phyloP scores from a whole-genome alignment of 1,284 basidiomycete species.

The Coniferiporia sulphurascens region DNA sequence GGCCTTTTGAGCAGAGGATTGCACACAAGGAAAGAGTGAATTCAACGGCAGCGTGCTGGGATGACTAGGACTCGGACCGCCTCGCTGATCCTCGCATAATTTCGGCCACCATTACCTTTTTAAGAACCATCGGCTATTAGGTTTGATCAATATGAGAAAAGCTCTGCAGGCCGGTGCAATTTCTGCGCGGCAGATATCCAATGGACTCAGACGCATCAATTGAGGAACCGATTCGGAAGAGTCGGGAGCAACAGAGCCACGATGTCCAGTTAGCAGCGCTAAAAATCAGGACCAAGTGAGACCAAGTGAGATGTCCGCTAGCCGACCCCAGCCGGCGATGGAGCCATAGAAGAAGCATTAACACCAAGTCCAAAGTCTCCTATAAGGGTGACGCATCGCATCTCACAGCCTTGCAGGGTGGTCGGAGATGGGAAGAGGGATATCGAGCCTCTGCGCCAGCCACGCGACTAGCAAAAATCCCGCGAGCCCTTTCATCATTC shows the following conservation, averaged over 20 bases:
- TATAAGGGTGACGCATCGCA: too few relatives aligned
- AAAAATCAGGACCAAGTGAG: background rate
- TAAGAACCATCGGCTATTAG: background rate
- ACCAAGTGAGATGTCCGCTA: background rate
- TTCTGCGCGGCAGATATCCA: background rate
- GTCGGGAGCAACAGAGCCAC: background rate
- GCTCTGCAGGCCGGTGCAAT: background rate
- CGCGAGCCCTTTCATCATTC: background rate
- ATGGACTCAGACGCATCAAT: too few relatives aligned
- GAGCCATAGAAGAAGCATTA: background rate
- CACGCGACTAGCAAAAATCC: too few relatives aligned
- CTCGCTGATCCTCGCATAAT: background rate
- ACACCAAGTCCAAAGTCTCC: background rate
- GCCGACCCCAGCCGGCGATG: background rate
- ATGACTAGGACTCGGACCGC: constrained; percentile 7
- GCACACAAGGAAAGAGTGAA: constrained; percentile 2
- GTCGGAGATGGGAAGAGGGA: too few relatives aligned
- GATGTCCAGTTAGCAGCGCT: background rate
- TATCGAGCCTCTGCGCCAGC: too few relatives aligned
- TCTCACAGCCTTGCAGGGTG: too few relatives aligned
- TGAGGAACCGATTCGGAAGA: background rate
- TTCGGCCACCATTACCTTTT: background rate
- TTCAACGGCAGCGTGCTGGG: background rate
- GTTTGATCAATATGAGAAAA: background rate
- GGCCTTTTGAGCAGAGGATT: background rate